These are phyloP conservation scores for Sugiyamaella chiloensis DNA, from an alignment of 805 yeast species.

Conservation along the genomic window DNA sequence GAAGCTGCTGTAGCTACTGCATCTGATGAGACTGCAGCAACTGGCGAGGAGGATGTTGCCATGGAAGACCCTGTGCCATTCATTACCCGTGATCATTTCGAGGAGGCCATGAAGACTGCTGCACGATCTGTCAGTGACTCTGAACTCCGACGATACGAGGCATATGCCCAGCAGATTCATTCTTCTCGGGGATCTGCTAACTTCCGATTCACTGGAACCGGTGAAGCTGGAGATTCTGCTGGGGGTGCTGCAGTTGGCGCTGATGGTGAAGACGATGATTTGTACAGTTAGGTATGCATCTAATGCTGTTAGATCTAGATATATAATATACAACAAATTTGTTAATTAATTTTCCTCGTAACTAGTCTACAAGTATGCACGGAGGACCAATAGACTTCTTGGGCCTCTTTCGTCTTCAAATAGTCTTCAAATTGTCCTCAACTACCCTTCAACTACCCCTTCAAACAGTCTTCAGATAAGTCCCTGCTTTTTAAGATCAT, in stretches of 20 bases:
- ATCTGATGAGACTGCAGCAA: constrained; percentile 44
- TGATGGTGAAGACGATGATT: constrained; percentile 63
- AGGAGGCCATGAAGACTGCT: constrained; percentile 99
- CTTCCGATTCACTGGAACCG: constrained; percentile 71
- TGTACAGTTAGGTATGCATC: constrained; percentile 45
- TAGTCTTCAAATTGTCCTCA: too few relatives aligned
- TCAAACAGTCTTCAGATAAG: too few relatives aligned
- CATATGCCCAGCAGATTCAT: constrained; percentile 94
- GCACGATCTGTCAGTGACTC: constrained; percentile 96
- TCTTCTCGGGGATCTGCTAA: constrained; percentile 94
- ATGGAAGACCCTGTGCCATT: constrained; percentile 94
- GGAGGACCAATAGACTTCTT: too few relatives aligned
- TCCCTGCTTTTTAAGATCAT: constrained; percentile 86
- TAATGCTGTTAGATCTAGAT: background rate
- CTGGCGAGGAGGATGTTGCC: constrained; percentile 50
- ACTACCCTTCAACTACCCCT: too few relatives aligned
- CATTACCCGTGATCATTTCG: constrained; percentile 90
- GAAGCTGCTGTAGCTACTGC: constrained; percentile 61
- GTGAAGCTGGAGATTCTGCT: constrained; percentile 40
- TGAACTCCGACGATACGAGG: constrained; percentile 97
- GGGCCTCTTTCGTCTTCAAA: too few relatives aligned
- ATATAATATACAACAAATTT: constrained; percentile 33
- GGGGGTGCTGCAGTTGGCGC: constrained; percentile 48
- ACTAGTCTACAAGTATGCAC: too few relatives aligned
- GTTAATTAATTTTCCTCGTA: too few relatives aligned